Conservation (phyloP, 2,329 filamentous ascomycete genomes). For the Penicillium digitatum region DNA sequence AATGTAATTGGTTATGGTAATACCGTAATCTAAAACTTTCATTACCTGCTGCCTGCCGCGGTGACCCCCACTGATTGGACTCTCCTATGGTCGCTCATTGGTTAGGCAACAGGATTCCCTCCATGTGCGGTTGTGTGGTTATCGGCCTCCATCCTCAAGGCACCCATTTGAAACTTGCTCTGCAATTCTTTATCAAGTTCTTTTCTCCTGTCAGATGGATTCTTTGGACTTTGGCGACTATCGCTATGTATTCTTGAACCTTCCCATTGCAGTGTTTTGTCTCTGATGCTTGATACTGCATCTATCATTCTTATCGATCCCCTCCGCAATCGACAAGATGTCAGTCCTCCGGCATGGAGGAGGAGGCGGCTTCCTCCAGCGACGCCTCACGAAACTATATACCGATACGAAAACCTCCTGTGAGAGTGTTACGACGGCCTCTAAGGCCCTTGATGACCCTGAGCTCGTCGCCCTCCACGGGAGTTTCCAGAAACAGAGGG, state of each 20-base stretch:
- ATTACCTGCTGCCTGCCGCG: constrained; percentile 33
- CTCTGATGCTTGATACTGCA: constrained; percentile 18
- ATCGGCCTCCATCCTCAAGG: constrained; percentile 22
- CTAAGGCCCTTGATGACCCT: constrained; percentile 48
- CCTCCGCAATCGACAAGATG: constrained; percentile 35
- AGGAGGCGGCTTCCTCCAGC: constrained; percentile 40
- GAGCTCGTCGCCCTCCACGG: constrained; percentile 56
- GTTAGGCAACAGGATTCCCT: constrained; percentile 45
- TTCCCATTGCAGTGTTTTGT: constrained; percentile 2
- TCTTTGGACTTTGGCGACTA: constrained; percentile 8
- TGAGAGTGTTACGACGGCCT: constrained; percentile 51
- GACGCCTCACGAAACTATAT: constrained; percentile 58
- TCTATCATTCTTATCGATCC: constrained; percentile 14
- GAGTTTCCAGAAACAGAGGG: constrained; percentile 61
- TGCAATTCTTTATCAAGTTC: constrained; percentile 3
- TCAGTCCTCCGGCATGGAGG: constrained; percentile 46
- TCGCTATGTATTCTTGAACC: constrained; percentile 16
- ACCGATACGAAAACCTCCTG: constrained; percentile 61
- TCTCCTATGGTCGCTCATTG: constrained; percentile 28
- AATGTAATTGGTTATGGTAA: not conserved
- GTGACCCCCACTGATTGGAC: constrained; percentile 16
- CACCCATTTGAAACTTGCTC: constrained; percentile 18
- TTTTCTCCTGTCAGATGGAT: constrained; percentile 9
- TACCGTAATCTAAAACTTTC: not conserved
- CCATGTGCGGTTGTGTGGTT: constrained; percentile 27